Conservation (phyloP, 306 rosid genomes). For the Medicago truncatula region MtrunA17r5.0-ANR NC_053042.1:42768001-42768500, state of each 20-base stretch:
- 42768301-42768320: slow-evolving; percentile 97
- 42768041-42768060: too few relatives aligned
- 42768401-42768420: slow-evolving; percentile 99
- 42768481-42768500: slow-evolving; percentile 69
- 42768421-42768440: slow-evolving; percentile 97
- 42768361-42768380: slow-evolving; percentile 98
- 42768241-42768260: slow-evolving; percentile 96
- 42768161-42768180: too few relatives aligned
- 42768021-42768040: too few relatives aligned
- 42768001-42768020: too few relatives aligned
- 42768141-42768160: too few relatives aligned
- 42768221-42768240: slow-evolving; percentile 99
- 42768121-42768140: too few relatives aligned
- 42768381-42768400: slow-evolving; percentile 99
- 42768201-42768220: slow-evolving; percentile 98
- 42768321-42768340: slow-evolving; percentile 99
- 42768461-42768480: slow-evolving; percentile 89
- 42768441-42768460: slow-evolving; percentile 96
- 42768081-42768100: too few relatives aligned
- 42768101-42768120: too few relatives aligned
- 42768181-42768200: too few relatives aligned
- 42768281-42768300: slow-evolving; percentile 88
- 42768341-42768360: slow-evolving; percentile 96
- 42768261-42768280: slow-evolving; percentile 95
- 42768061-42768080: too few relatives aligned